Conservation (phyloP, 768 basidiomycete species). For the Serpula lacrymans region DNA sequence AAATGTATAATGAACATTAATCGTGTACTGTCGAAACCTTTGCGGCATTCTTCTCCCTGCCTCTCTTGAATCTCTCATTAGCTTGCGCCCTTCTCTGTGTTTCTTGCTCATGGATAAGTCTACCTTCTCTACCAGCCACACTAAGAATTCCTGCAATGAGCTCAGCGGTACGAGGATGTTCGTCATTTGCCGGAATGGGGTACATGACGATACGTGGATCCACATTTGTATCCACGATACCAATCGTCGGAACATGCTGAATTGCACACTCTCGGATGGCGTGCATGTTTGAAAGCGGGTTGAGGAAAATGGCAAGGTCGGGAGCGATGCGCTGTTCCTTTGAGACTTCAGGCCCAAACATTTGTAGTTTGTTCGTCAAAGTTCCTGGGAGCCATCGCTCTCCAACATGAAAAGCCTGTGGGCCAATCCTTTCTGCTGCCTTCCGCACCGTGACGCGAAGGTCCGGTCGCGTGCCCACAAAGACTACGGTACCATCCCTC, state of each 20-base stretch:
- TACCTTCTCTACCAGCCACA: slow-evolving; percentile 79
- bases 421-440: slow-evolving; percentile 75
- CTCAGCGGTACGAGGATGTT: slow-evolving; percentile 87
- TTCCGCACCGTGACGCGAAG: slow-evolving; percentile 70
- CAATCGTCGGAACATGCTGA: slow-evolving; percentile 89
- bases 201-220: slow-evolving; percentile 98
- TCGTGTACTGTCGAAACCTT: slow-evolving; percentile 9
- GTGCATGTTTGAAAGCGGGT: slow-evolving; percentile 79
- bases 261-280: slow-evolving; percentile 91
- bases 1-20: slow-evolving; percentile 3
- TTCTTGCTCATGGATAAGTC: slow-evolving; percentile 40
- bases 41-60: slow-evolving; percentile 3
- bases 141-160: slow-evolving; percentile 87
- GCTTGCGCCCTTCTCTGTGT: slow-evolving; percentile 16
- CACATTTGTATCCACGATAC: slow-evolving; percentile 90
- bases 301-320: slow-evolving; percentile 88
- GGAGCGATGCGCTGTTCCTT: slow-evolving; percentile 60
- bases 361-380: slow-evolving; percentile 78
- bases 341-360: slow-evolving; percentile 61
- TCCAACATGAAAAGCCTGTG: slow-evolving; percentile 80
- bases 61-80: slow-evolving; percentile 2
- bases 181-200: slow-evolving; percentile 98
- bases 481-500: slow-evolving; percentile 80
- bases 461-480: slow-evolving; percentile 86
- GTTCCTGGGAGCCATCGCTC: slow-evolving; percentile 96